Base-by-base conservation (phyloP, 176 grass and related monocot genomes). In the Otatea glauca region DNA sequence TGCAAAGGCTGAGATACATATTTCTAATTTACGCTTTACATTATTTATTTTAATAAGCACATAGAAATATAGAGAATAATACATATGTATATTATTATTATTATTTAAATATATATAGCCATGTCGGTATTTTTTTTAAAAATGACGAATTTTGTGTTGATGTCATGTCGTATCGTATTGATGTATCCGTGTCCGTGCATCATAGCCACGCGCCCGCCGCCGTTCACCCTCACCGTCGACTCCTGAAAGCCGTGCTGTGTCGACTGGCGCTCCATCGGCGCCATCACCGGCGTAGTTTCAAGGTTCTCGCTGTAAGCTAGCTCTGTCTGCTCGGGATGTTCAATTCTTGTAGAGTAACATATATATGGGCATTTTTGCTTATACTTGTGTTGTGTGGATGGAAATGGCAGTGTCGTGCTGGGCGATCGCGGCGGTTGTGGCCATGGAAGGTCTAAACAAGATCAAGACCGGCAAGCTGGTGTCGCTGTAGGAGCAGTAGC, bases 381-480 rank as follows among this genome's bases (percentile, higher is more conserved):
- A 15, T 60, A 15, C 14, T 65, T 17, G 9, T 20, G 41, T 10
- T 53, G 25, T 12, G 20, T 68, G 9, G 45, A 7, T 68, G 23
- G n/a, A 48, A 6, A 74, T 51, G 42, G 23, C 37, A 73, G 67
- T 25, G 83, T 77, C 63, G 14, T 91, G 89, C 37, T 88, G 89
- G 85, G 89, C 85, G 9, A 88, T 88, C n/a, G 80, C 89, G 9
- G 75, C 85, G 4, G 76, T 75, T 1, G 89, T 76, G 74, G 75
- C 89, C 11, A 69, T 80, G 23, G 89, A 91, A 34, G 85, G 89
- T 15, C 68, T 91, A 11, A 51, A 70, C 62, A 83, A 91, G 74
- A 91, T 91, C 56, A 91, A 13, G 37, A 91, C 85, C 11, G 89
- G 85, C 18, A 20, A 56, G 4, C 60, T 85, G 24, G 68, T 56